phyloP scores from a whole-genome alignment of 306 rosid species.

The Elaeagnus macrophylla region DNA sequence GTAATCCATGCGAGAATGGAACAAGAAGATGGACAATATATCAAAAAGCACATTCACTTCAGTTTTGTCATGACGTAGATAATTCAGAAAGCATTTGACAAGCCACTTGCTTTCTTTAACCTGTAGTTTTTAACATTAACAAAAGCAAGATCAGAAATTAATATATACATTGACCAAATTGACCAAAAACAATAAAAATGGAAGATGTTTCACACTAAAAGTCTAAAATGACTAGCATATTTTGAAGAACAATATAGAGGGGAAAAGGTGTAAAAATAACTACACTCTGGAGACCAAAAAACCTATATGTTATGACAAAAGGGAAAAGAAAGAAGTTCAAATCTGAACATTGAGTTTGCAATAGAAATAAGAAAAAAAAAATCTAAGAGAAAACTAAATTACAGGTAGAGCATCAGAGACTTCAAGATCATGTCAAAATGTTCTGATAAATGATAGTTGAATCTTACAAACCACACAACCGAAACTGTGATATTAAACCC shows the following conservation, averaged over 20 bases:
- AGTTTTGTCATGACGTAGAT: slow-evolving; percentile 74
- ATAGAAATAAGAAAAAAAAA: background rate
- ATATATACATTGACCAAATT: background rate
- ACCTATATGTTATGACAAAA: background rate
- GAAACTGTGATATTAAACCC: no score
- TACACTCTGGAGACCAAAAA: background rate
- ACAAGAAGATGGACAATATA: slow-evolving; percentile 85
- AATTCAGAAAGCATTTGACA: slow-evolving; percentile 95
- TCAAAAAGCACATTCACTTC: slow-evolving; percentile 99
- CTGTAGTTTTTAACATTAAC: slow-evolving; percentile 35
- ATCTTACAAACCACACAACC: no score
- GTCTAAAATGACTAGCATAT: no score
- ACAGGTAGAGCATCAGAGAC: no score
- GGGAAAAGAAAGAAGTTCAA: background rate
- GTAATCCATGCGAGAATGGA: slow-evolving; percentile 82
- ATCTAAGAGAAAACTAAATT: no score
- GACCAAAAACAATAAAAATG: background rate
- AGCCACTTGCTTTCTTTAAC: slow-evolving; percentile 99
- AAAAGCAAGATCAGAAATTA: slow-evolving; percentile 10
- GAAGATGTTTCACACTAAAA: no score
- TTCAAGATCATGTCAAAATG: no score
- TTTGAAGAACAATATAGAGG: no score
- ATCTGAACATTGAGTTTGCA: background rate
- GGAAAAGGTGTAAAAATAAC: background rate
- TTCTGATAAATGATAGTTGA: no score